Evolutionary conservation across 345 rosid genomes (phyloP).

Genomic region (Aurinia saxatilis): DNA sequence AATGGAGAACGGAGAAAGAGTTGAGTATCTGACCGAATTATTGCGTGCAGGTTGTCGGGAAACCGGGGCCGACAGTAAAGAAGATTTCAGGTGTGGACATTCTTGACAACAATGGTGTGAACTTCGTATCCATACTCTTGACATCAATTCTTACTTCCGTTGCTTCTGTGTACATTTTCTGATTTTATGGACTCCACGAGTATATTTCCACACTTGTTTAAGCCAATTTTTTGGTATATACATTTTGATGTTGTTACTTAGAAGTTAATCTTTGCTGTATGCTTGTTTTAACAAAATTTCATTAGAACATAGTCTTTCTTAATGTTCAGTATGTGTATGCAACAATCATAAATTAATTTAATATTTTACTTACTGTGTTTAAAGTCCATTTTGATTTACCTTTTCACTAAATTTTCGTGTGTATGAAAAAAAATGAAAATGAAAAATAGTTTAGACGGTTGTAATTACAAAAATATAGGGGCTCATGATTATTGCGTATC

Average conservation of each 20-base stretch:
- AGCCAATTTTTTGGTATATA: not conserved
- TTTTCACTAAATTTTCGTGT: too few relatives aligned
- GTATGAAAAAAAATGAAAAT: too few relatives aligned
- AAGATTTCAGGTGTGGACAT: slow-evolving; percentile 71
- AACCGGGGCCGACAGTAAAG: slow-evolving; percentile 89
- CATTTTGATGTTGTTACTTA: too few relatives aligned
- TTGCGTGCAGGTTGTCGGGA: slow-evolving; percentile 67
- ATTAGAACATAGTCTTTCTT: not conserved
- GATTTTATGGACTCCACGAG: too few relatives aligned
- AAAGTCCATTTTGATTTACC: not conserved
- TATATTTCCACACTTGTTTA: too few relatives aligned
- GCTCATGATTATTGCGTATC: not conserved
- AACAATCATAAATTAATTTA: not conserved
- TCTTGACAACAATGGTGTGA: slow-evolving; percentile 92
- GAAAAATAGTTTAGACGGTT: not conserved
- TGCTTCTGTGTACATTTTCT: slow-evolving; percentile 56
- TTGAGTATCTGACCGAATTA: not conserved
- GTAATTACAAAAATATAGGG: not conserved
- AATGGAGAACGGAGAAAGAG: not conserved
- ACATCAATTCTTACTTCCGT: slow-evolving; percentile 64
- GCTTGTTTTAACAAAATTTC: too few relatives aligned
- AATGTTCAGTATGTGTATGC: not conserved
- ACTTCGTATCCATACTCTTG: slow-evolving; percentile 61
- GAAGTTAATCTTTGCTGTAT: too few relatives aligned
- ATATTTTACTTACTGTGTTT: not conserved